These are phyloP conservation scores for Pythium aristosporum DNA, from an alignment of 352 stramenopile species.

Conservation along the genomic window DNA sequence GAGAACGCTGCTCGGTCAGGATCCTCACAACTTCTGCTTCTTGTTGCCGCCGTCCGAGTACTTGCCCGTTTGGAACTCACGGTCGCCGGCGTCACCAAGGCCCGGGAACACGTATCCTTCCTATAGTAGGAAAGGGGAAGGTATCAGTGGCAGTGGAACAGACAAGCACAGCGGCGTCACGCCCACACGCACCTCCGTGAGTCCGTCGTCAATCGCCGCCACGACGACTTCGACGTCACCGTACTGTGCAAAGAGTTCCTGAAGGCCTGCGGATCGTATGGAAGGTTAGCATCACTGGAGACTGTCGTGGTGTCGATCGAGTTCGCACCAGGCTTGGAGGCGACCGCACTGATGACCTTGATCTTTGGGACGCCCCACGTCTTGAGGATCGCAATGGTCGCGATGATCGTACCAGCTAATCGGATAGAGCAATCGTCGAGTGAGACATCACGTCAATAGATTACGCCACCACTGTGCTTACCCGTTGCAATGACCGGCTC, in stretches of 20 bases:
- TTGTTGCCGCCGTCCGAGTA: constrained; percentile 51
- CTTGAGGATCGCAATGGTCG: constrained; percentile 95
- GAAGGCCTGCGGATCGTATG: constrained; percentile 37
- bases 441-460: not conserved
- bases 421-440: not conserved
- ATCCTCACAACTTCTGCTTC: constrained; percentile 56
- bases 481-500: constrained; percentile 96
- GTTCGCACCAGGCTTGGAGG: constrained; percentile 82
- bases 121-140: constrained; percentile 24
- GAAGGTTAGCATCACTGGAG: not conserved
- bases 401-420: constrained; percentile 90
- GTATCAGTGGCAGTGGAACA: not conserved
- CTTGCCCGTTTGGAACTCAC: constrained; percentile 75
- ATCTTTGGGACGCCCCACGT: constrained; percentile 93
- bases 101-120: constrained; percentile 81
- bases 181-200: constrained; percentile 53
- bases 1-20: not conserved
- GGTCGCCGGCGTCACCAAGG: constrained; percentile 81
- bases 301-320: not conserved
- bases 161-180: not conserved
- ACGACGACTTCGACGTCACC: constrained; percentile 79
- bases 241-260: constrained; percentile 78
- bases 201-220: constrained; percentile 67
- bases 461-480: constrained; percentile 22
- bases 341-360: constrained; percentile 94